Evolutionary conservation across 2,329 filamentous ascomycete genomes (phyloP).

Genomic region (Lachnellula arida): DNA sequence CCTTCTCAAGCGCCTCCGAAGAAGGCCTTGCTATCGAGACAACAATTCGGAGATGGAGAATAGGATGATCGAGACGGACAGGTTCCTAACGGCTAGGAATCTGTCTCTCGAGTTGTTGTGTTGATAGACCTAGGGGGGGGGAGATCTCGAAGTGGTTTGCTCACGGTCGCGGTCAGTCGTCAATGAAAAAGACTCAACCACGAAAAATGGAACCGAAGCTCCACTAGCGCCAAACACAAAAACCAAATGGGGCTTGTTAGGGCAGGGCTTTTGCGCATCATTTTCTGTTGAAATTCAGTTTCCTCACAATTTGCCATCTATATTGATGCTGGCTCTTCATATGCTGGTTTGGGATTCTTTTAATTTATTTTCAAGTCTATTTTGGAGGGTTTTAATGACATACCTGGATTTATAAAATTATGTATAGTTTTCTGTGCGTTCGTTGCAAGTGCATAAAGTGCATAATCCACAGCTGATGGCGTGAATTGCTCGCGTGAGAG

Average conservation of each 20-base stretch:
- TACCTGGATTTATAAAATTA: background rate
- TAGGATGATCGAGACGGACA: slow-evolving; percentile 32
- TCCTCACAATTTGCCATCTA: background rate
- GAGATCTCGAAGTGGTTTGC: background rate
- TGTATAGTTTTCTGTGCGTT: background rate
- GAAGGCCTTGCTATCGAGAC: slow-evolving; percentile 35
- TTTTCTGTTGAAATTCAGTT: background rate
- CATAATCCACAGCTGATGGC: background rate
- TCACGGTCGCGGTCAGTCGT: background rate
- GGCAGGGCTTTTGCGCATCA: background rate
- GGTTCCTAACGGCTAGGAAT: slow-evolving; percentile 33
- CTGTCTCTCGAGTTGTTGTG: slow-evolving; percentile 33
- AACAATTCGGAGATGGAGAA: slow-evolving; percentile 31
- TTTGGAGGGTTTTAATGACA: background rate
- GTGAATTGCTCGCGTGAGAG: background rate
- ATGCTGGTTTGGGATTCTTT: background rate
- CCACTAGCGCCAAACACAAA: background rate
- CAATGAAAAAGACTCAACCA: background rate
- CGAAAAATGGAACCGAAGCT: background rate
- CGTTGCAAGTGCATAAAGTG: background rate
- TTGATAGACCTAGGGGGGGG: slow-evolving; percentile 10
- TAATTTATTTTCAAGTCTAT: background rate
- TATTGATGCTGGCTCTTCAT: background rate
- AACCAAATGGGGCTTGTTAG: background rate
- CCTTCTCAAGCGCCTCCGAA: slow-evolving; percentile 35